These are phyloP conservation scores for Zasmidium citrigriseum DNA, from an alignment of 2,329 filamentous ascomycete genomes.

Conservation along the genomic window DNA sequence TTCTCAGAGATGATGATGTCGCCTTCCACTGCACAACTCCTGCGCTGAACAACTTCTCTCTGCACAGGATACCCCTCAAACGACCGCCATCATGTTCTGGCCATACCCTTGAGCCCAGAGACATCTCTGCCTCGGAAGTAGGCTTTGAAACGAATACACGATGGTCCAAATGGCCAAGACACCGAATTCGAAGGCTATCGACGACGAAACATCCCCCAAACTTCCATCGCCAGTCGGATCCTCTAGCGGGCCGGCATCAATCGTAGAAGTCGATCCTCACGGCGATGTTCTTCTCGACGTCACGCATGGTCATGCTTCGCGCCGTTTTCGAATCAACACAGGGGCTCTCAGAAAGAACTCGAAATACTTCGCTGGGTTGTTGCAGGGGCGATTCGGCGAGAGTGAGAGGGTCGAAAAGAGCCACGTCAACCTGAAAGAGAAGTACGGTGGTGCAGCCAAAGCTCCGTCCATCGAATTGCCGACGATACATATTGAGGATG, in stretches of 20 bases:
- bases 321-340: constrained; percentile 66
- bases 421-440: constrained; percentile 53
- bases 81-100: constrained; percentile 49
- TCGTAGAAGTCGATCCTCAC: constrained; percentile 55
- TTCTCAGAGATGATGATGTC: too few species aligned
- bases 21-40: too few species aligned
- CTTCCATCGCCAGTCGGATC: neutral
- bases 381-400: constrained; percentile 66
- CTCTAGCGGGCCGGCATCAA: neutral
- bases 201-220: neutral
- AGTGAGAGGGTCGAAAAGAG: constrained; percentile 55
- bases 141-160: neutral
- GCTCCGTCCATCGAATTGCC: constrained; percentile 57
- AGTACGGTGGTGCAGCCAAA: constrained; percentile 48
- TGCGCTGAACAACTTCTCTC: too few species aligned
- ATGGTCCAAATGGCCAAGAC: neutral
- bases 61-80: too few species aligned
- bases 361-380: constrained; percentile 68
- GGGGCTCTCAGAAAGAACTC: constrained; percentile 61
- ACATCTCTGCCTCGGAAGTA: neutral
- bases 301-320: constrained; percentile 62
- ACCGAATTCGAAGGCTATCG: neutral
- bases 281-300: constrained; percentile 70
- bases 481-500: constrained; percentile 63
- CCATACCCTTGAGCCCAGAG: constrained; percentile 47